These are phyloP conservation scores for Arthrocladium fulminans DNA, from an alignment of 2,329 filamentous ascomycete genomes.

Conservation along the genomic window DNA sequence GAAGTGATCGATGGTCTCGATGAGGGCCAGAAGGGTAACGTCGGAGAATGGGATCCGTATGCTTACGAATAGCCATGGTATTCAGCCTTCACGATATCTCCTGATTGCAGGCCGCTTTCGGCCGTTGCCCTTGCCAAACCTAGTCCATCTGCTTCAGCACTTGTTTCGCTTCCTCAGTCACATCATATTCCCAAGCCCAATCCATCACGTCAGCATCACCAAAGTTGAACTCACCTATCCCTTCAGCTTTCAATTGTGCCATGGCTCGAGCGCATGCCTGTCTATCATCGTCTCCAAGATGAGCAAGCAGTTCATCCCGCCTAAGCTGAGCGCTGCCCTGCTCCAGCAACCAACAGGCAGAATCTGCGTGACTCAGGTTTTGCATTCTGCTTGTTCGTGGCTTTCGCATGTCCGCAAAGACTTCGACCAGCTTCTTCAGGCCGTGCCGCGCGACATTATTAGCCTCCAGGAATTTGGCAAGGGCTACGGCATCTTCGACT, in stretches of 20 bases:
- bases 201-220: background rate
- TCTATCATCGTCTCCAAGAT: background rate
- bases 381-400: background rate
- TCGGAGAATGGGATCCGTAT: slow-evolving; percentile 17
- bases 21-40: slow-evolving; percentile 43
- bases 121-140: no score
- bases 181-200: background rate
- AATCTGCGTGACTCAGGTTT: background rate
- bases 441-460: background rate
- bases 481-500: background rate
- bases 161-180: background rate
- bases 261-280: background rate
- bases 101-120: no score
- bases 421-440: background rate
- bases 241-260: background rate
- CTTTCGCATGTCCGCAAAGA: background rate
- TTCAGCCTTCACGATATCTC: no score
- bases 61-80: slow-evolving; percentile 14
- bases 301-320: background rate
- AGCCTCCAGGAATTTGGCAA: background rate
- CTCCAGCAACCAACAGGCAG: background rate
- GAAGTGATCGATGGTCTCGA: slow-evolving; percentile 53
- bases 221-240: background rate
- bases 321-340: background rate
- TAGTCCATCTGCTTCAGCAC: background rate